A percentile compares a stretch with the other conserved stretches of the same genome.
These are phyloP conservation scores for Ceratobasidium papillatum DNA, from an alignment of 1,284 basidiomycete species.

Conservation along the genomic window DNA sequence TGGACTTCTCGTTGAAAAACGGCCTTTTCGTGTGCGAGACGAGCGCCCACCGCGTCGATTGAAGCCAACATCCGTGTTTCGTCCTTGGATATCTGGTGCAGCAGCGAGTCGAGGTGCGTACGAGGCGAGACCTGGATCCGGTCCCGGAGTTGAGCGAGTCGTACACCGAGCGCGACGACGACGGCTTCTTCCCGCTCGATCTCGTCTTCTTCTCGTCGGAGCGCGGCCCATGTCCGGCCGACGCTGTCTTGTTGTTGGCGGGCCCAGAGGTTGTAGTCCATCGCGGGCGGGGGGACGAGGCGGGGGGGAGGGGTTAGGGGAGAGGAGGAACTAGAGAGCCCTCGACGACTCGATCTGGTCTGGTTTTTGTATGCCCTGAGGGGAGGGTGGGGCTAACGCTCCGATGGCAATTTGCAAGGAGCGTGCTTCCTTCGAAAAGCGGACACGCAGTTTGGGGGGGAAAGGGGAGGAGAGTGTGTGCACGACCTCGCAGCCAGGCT, in stretches of 20 bases:
- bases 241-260: slow-evolving; percentile 27
- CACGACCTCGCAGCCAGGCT: not conserved
- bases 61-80: slow-evolving; percentile 16
- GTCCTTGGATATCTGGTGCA: slow-evolving; percentile 35
- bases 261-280: slow-evolving; percentile 37
- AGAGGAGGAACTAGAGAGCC: not conserved
- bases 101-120: slow-evolving; percentile 12
- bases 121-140: slow-evolving; percentile 31
- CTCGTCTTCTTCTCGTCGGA: slow-evolving; percentile 33
- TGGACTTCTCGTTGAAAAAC: slow-evolving; percentile 32
- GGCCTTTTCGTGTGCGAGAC: slow-evolving; percentile 35
- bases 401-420: slow-evolving; percentile 17
- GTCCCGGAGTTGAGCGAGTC: slow-evolving; percentile 22
- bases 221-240: slow-evolving; percentile 24
- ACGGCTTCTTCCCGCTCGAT: slow-evolving; percentile 37
- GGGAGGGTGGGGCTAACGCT: not conserved
- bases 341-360: not conserved
- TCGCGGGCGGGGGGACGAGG: not conserved
- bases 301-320: not conserved
- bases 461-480: not conserved
- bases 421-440: slow-evolving; percentile 1
- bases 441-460: not conserved
- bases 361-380: slow-evolving; percentile 12
- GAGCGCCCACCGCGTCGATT: slow-evolving; percentile 31
- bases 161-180: slow-evolving; percentile 24